Evolutionary conservation across 1,284 basidiomycete species (phyloP), one percentile per base, ranked within the genome.

Genomic region (Rhodotorula mucilaginosa): DNA sequence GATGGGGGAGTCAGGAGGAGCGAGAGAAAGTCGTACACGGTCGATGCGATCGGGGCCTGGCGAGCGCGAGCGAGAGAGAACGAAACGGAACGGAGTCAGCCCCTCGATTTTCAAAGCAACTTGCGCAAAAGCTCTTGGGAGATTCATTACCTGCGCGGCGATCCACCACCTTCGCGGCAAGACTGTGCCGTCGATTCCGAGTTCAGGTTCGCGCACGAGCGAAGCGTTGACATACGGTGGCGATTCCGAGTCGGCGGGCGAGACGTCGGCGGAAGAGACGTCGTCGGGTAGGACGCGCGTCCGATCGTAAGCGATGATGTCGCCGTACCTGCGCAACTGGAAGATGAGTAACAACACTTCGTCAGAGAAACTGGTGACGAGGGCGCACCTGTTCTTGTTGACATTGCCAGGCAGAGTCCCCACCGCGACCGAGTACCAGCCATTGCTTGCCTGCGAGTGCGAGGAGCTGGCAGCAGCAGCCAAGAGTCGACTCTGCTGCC

Each of bases 281-380:
- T 34, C 16, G 64, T 34, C 18, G 88, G 84, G 10, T 18, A 85
- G 78, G 34, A 91, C 87, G 15, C 89, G 85, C 2, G 89, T 92
- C 65, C 89, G 85, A 80, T 93, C 90, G 79, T 92, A 93, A 0
- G 91, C 89, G 63, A 86, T 82, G 64, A 93, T 85, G 76, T 90
- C 86, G 49, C 79, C 66, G 77, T 93, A 93, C n/a, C 91, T 72
- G 58, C 31, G 23, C 15, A 21, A 18, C 3, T 7, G 8, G 15
- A 1, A 2, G 12, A 52, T 44, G 15, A 57, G 47, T 13, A 34
- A 3, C 10, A 2, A 1, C 12, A 5, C 44, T 16, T 6, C 5
- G 23, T 12, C 3, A 3, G 15, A 6, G 13, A 31, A 21, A 5
- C 8, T 26, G 13, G 13, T 1, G 19, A 21, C 16, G 15, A 21